A percentile compares a stretch with the other conserved stretches of the same genome.
Evolutionary conservation across 495 filamentous ascomycete genomes (phyloP).

Genomic region (Penicillium verhagenii): DNA sequence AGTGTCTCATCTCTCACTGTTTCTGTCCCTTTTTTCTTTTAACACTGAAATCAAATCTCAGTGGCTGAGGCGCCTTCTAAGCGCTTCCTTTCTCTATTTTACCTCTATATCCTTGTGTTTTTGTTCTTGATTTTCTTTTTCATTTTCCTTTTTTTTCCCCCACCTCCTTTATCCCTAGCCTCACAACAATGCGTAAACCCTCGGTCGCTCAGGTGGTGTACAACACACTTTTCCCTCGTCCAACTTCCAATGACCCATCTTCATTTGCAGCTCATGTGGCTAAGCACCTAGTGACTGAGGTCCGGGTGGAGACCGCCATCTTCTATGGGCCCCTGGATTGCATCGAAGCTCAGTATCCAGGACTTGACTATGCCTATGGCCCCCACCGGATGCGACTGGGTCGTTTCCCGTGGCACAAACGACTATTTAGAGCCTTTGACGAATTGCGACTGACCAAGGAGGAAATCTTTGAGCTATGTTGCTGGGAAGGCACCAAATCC

Average conservation of each 20-base stretch:
- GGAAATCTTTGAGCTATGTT: constrained; percentile 77
- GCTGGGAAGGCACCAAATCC: constrained; percentile 93
- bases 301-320: constrained; percentile 76
- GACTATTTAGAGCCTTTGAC: constrained; percentile 82
- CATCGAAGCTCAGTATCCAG: constrained; percentile 86
- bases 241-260: constrained; percentile 52
- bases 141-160: constrained; percentile 9
- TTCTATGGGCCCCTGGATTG: constrained; percentile 87
- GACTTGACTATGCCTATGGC: constrained; percentile 78
- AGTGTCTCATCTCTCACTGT: constrained; percentile 1
- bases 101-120: background rate
- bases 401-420: constrained; percentile 77
- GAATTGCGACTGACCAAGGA: constrained; percentile 67
- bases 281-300: constrained; percentile 79
- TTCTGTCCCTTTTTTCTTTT: too few species aligned
- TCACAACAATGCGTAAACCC: constrained; percentile 60
- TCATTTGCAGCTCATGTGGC: constrained; percentile 60
- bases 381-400: constrained; percentile 82
- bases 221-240: constrained; percentile 55
- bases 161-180: constrained; percentile 6
- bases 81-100: background rate
- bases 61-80: constrained; percentile 2
- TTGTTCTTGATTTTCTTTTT: constrained; percentile 8
- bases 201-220: constrained; percentile 56
- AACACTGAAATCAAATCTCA: background rate